phyloP scores from a whole-genome alignment of 768 basidiomycete genomes.

The Cystobasidium ongulense region DNA sequence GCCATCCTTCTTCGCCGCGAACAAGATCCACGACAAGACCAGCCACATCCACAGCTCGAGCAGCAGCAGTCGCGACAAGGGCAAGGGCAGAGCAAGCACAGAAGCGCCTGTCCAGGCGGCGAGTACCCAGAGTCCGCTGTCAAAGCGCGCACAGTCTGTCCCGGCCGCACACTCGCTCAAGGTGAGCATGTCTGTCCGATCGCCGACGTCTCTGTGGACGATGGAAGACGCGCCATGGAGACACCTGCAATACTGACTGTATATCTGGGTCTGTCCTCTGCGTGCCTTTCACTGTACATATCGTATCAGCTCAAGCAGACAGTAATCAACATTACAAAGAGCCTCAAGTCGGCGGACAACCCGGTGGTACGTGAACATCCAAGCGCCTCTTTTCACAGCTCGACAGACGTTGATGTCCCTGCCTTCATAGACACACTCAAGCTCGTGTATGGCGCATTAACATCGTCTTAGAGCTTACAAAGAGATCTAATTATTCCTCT shows the following conservation, averaged over 20 bases:
- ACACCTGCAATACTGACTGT: not conserved
- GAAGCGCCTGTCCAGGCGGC: not conserved
- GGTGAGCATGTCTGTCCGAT: not conserved
- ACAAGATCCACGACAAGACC: not conserved
- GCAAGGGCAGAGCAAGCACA: slow-evolving; percentile 11
- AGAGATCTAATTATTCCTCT: not conserved
- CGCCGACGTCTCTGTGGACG: not conserved
- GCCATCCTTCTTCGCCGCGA: slow-evolving; percentile 22
- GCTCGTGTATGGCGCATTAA: not conserved
- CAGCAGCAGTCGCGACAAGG: not conserved
- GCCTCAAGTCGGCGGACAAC: slow-evolving; percentile 15
- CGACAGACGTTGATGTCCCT: not conserved
- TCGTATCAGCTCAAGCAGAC: slow-evolving; percentile 18
- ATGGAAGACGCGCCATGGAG: not conserved
- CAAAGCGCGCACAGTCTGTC: not conserved
- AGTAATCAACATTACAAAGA: slow-evolving; percentile 9
- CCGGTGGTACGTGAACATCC: slow-evolving; percentile 14
- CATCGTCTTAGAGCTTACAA: no score
- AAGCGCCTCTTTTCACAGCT: not conserved
- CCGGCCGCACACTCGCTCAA: slow-evolving; percentile 7
- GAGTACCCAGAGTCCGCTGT: not conserved
- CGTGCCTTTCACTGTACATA: not conserved
- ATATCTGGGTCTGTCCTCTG: not conserved
- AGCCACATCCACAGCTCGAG: not conserved
- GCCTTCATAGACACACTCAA: not conserved